Evolutionary conservation across 306 rosid species (phyloP).

Genomic region (Castanea sativa): DNA sequence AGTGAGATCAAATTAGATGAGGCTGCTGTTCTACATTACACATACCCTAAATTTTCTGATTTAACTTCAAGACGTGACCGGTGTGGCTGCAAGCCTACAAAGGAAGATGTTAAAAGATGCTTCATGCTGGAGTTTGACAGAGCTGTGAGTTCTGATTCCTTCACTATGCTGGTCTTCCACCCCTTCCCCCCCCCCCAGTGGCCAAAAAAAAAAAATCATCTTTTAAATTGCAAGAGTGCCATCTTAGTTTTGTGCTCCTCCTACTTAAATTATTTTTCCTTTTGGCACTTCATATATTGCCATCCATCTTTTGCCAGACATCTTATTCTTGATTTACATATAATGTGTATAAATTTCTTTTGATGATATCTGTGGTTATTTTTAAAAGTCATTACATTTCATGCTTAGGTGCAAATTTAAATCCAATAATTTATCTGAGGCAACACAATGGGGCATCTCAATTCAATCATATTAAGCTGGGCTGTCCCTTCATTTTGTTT

Average conservation of each 20-base stretch:
- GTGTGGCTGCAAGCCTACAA: constrained; percentile 65
- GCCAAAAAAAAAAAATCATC: not conserved
- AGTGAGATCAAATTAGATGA: constrained; percentile 54
- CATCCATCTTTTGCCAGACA: too few species aligned
- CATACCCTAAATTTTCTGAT: constrained; percentile 60
- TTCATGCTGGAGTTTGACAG: constrained; percentile 68
- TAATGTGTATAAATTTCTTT: too few species aligned
- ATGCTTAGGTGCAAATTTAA: too few species aligned
- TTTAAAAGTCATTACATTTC: not conserved
- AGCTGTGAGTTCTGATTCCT: constrained; percentile 40
- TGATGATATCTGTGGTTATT: not conserved
- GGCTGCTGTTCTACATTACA: constrained; percentile 61
- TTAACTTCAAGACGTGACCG: constrained; percentile 65
- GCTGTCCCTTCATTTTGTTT: too few species aligned
- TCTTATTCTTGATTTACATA: too few species aligned
- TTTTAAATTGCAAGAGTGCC: not conserved
- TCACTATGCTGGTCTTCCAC: not conserved
- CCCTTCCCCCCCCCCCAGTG: too few species aligned
- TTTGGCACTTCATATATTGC: too few species aligned
- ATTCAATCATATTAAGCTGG: too few species aligned
- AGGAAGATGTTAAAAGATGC: constrained; percentile 70
- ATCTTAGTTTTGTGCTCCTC: too few species aligned
- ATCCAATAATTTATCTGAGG: too few species aligned
- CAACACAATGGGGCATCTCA: too few species aligned
- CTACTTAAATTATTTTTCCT: too few species aligned